Base-by-base conservation (phyloP, 176 grass and related monocot genomes). In the Bromus sterilis region DNA sequence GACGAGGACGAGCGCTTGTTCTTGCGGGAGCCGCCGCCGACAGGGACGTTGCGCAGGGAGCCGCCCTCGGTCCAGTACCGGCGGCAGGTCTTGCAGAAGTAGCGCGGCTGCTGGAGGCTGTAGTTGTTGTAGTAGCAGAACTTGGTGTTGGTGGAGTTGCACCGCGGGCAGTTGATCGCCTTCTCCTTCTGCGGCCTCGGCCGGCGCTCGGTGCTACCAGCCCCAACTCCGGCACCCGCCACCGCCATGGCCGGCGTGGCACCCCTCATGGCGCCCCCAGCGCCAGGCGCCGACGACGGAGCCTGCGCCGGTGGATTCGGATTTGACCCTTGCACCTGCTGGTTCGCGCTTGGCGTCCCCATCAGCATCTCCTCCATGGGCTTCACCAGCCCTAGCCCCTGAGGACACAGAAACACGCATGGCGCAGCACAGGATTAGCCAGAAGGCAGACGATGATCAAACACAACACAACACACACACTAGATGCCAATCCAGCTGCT, bases 121-220 rank as follows among this genome's bases (percentile, higher is more conserved):
- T 98, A 98, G 86, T 98, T 98, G 78, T 98, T 98, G 84, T 98
- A 98, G 81, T 98, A 98, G 87, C 95, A 98, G 83, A 98, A 98
- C 78, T 98, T 98, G 64, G 95, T 98, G 86, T 98, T 98, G 62
- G 88, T 91, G 43, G 95, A 98, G 75, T 94, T 93, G 90, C 95
- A 98, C 92, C 95, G 75, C 36, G 95, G 95, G 59, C 95, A 98
- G 86, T 94, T 94, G 70, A 94, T 79, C 69, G 95, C 92, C 85
- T 94, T 94, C 87, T 94, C 94, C 83, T 93, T 93, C 79, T 91
- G 89, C 55, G 92, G 89, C 80, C 94, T 73, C 29, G 84, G 61
- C 55, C 86, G 86, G 77, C 86, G 79, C 87, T 94, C 91, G 44
- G 86, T 82, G 82, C 74, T 78, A 66, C 83, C 84, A 0, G 79